Base-by-base conservation (phyloP, 2,329 filamentous ascomycete genomes). In the Xylariomycetidae sp. region DNA sequence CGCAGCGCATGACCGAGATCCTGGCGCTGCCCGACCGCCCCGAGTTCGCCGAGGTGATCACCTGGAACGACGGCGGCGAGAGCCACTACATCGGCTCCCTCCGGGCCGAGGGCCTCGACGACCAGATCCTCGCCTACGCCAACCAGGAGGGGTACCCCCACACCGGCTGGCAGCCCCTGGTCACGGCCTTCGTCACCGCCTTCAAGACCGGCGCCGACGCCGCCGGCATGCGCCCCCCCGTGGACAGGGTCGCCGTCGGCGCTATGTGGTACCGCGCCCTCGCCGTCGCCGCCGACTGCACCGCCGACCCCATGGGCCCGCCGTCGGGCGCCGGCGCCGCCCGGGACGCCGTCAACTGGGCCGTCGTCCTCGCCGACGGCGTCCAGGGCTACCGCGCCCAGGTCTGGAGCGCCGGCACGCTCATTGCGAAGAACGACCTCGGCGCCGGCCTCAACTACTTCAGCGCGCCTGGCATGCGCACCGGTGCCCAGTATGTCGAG, bases 21-120 rank as follows among this genome's bases (percentile, higher is more conserved):
- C 50, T 63, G 6, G 34, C 43, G 13, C 42, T 62, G 18, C 28
- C 32, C 2, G 17, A 31, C 10, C 25, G 25, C 8, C 52, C 58
- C 29, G 49, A 57, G 8, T 57, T 57, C 30, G 47, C 53, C 18
- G 49, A 61, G 32, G 40, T 60, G 10, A 49, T 59, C 24, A 60
- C 57, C 10, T 61, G 50, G 54, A 59, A 61, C 34, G 56, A 59
- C 32, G 58, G 52, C 2, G 52, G 54, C 12, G 57, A 60, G 34
- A 53, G 49, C 36, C 59, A 62, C 40, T 61, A 63, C 42, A 52
- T 61, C 24, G 58, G 58, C 18, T 48, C 49, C 12, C 46, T 52
- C 20, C 58, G 53, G 50, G 35, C 47, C 6, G 57, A 61, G 33
- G 50, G 47, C 18, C 39, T 52, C 3, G 48, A 42, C 23, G 20